phyloP scores from a whole-genome alignment of 306 rosid species.

The Castanopsis chinensis region DNA sequence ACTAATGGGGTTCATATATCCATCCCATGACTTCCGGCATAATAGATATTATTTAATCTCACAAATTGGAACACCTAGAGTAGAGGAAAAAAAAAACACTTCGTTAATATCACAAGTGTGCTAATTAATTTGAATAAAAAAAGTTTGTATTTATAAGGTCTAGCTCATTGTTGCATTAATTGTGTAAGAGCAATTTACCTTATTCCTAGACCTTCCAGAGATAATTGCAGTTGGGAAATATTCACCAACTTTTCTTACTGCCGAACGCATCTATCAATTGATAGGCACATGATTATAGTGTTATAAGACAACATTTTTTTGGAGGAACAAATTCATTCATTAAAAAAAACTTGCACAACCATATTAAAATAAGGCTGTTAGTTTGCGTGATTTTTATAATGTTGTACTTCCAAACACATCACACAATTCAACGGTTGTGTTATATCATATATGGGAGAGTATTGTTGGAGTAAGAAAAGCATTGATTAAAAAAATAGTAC shows the following conservation, averaged over 20 bases:
- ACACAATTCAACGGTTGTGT: too few species aligned
- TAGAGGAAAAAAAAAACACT: not conserved
- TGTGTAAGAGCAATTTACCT: constrained; percentile 31
- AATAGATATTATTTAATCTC: constrained; percentile 39
- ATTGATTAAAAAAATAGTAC: too few species aligned
- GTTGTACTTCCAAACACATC: too few species aligned
- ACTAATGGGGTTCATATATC: constrained; percentile 54
- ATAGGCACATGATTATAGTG: not conserved
- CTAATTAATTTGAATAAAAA: not conserved
- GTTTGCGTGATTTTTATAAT: too few species aligned
- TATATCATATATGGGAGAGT: too few species aligned
- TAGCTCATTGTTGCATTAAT: not conserved
- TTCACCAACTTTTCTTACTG: constrained; percentile 35
- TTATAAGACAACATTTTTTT: not conserved
- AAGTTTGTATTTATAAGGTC: not conserved
- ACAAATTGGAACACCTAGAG: constrained; percentile 51
- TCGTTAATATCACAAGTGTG: not conserved
- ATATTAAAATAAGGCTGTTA: too few species aligned
- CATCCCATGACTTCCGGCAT: constrained; percentile 81
- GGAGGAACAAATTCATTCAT: too few species aligned
- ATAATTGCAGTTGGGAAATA: constrained; percentile 53
- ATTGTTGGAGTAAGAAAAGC: too few species aligned
- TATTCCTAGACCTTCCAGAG: constrained; percentile 45
- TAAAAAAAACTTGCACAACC: too few species aligned
- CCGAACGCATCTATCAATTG: constrained; percentile 46